Evolutionary conservation across 2,329 filamentous ascomycete species (phyloP).

Genomic region (Fusarium hostae): DNA sequence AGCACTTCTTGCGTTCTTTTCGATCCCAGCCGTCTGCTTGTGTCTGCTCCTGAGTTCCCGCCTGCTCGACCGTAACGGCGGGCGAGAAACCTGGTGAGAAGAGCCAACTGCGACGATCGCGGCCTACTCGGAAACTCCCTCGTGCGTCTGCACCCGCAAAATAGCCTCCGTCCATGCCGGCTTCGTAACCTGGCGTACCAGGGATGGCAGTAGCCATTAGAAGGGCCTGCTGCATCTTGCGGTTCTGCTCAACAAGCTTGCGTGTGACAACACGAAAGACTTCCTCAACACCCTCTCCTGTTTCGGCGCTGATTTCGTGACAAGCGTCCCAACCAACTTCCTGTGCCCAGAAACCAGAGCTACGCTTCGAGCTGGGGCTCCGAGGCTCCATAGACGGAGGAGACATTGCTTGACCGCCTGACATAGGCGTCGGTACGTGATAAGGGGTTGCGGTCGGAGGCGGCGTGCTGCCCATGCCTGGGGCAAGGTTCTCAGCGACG

Average conservation of each 20-base stretch:
- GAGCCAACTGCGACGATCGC: slow-evolving; percentile 69
- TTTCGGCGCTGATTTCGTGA: slow-evolving; percentile 95
- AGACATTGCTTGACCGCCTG: slow-evolving; percentile 30
- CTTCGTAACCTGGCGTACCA: slow-evolving; percentile 59
- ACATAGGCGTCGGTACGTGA: slow-evolving; percentile 40
- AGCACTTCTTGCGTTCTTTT: slow-evolving; percentile 47
- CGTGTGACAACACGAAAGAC: slow-evolving; percentile 81
- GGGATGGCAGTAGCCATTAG: slow-evolving; percentile 65
- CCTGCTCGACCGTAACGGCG: slow-evolving; percentile 60
- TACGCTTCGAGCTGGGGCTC: slow-evolving; percentile 72
- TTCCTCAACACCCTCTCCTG: slow-evolving; percentile 94
- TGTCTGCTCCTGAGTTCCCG: slow-evolving; percentile 47
- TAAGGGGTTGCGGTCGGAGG: slow-evolving; percentile 68
- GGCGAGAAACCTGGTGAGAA: slow-evolving; percentile 66
- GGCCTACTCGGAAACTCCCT: slow-evolving; percentile 66
- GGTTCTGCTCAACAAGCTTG: slow-evolving; percentile 72
- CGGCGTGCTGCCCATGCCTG: slow-evolving; percentile 73
- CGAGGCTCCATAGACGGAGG: slow-evolving; percentile 60
- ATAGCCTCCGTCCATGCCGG: slow-evolving; percentile 60
- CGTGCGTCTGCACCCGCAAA: slow-evolving; percentile 62
- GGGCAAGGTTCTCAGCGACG: slow-evolving; percentile 89
- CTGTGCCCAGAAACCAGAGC: slow-evolving; percentile 87
- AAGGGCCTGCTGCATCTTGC: slow-evolving; percentile 70
- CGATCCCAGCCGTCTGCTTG: slow-evolving; percentile 32
- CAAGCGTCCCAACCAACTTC: slow-evolving; percentile 97